A percentile compares a stretch with the other conserved stretches of the same genome.
These are phyloP conservation scores for Eucalyptus regnans DNA, from an alignment of 345 rosid genomes.

Conservation along the genomic window DNA sequence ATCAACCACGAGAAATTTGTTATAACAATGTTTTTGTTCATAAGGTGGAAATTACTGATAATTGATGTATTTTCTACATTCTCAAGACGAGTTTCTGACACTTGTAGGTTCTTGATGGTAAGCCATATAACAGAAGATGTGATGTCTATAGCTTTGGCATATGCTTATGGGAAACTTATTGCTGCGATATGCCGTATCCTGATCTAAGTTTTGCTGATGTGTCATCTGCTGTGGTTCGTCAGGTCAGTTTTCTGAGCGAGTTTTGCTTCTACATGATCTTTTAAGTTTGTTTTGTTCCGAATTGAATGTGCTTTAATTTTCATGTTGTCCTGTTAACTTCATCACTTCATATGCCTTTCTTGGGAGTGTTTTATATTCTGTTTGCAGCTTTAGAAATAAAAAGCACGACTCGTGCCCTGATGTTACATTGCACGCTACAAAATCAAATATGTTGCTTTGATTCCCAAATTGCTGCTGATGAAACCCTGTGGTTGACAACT, in stretches of 20 bases:
- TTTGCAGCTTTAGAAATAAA: neutral
- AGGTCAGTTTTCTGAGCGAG: constrained; percentile 28
- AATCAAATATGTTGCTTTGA: neutral
- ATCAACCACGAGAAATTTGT: neutral
- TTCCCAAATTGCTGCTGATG: neutral
- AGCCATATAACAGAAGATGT: constrained; percentile 84
- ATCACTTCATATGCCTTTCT: neutral
- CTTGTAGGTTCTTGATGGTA: constrained; percentile 78
- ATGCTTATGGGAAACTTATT: constrained; percentile 95
- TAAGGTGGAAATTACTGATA: neutral
- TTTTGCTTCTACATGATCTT: neutral
- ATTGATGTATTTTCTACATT: neutral
- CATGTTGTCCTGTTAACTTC: neutral
- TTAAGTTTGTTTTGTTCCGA: neutral
- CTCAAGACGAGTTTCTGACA: neutral
- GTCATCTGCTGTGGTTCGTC: constrained; percentile 69
- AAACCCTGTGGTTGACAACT: neutral
- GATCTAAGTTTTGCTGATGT: constrained; percentile 80
- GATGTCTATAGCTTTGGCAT: constrained; percentile 98
- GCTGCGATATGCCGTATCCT: constrained; percentile 92
- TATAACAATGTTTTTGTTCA: neutral
- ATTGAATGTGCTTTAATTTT: neutral
- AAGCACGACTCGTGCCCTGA: neutral
- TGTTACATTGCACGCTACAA: neutral
- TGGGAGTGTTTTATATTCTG: neutral